These are phyloP conservation scores for Fusarium tjaetaba DNA, from an alignment of 2,329 filamentous ascomycete species.

Conservation along the genomic window DNA sequence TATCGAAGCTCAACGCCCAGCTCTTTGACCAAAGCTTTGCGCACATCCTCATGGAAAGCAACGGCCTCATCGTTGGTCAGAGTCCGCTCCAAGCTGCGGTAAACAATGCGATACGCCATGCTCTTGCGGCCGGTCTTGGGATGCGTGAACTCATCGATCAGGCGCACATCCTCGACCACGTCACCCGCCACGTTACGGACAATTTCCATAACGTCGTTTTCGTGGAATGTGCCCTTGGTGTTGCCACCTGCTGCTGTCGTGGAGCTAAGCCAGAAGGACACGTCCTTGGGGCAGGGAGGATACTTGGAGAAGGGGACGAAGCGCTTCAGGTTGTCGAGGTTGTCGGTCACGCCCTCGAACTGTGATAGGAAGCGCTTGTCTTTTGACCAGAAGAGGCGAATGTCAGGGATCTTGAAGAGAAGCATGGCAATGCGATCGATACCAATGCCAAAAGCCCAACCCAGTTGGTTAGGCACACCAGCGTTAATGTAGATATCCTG, in stretches of 20 bases:
- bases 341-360: conserved; percentile 72
- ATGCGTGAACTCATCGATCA: conserved; percentile 89
- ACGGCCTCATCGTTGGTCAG: conserved; percentile 87
- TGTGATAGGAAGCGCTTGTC: conserved; percentile 88
- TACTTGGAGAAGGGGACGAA: conserved; percentile 93
- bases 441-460: conserved; percentile 96
- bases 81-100: conserved; percentile 90
- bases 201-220: conserved; percentile 98
- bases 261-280: conserved; percentile 84
- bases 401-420: conserved; percentile 94
- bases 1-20: conserved; percentile 75
- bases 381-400: conserved; percentile 93
- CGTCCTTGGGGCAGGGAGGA: conserved; percentile 88
- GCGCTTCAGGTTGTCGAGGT: conserved; percentile 61
- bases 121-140: conserved; percentile 85
- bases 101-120: conserved; percentile 92
- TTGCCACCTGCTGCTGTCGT: conserved; percentile 61
- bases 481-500: conserved; percentile 84
- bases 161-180: conserved; percentile 84
- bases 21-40: conserved; percentile 70
- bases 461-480: conserved; percentile 77
- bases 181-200: conserved; percentile 85
- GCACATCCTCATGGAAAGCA: conserved; percentile 75
- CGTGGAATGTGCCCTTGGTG: conserved; percentile 72
- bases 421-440: conserved; percentile 98